Percentiles rank a stretch among this genome's conserved stretches.
These are phyloP conservation scores for Penicillium daleae DNA, from an alignment of 495 filamentous ascomycete genomes.

Conservation along the genomic window DNA sequence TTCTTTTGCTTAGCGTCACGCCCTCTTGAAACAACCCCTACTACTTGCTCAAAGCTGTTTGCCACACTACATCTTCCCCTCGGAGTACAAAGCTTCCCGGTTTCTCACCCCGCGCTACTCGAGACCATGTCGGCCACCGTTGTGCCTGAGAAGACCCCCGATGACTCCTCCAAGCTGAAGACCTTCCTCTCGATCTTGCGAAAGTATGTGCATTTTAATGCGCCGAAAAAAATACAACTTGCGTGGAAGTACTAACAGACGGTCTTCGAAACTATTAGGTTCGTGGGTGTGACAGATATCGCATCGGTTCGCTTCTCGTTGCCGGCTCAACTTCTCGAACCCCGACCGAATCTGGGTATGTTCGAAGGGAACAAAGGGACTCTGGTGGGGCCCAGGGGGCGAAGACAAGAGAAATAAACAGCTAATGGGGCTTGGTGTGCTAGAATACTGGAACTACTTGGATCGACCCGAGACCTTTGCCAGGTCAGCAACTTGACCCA, in stretches of 20 bases:
- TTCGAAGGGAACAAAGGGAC: not conserved
- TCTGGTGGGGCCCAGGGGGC: not conserved
- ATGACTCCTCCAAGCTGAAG: slow-evolving; percentile 81
- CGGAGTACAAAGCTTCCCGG: slow-evolving; percentile 6
- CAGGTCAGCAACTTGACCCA: slow-evolving; percentile 53
- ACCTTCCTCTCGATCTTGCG: slow-evolving; percentile 81
- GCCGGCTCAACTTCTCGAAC: slow-evolving; percentile 92
- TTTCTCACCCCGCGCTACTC: slow-evolving; percentile 11
- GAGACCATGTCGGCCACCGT: slow-evolving; percentile 38
- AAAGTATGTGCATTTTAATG: slow-evolving; percentile 58
- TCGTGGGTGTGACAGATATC: slow-evolving; percentile 93
- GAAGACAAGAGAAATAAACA: not conserved
- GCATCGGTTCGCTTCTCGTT: slow-evolving; percentile 94
- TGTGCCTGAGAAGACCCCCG: slow-evolving; percentile 65
- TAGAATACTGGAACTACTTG: slow-evolving; percentile 98
- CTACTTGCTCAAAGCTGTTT: not conserved
- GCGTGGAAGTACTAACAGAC: not conserved
- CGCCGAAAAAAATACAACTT: not conserved
- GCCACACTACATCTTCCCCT: slow-evolving; percentile 9
- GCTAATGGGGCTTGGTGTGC: slow-evolving; percentile 19
- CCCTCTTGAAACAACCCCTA: not conserved
- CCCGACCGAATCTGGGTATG: slow-evolving; percentile 85
- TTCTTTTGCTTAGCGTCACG: not conserved
- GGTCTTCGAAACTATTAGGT: slow-evolving; percentile 52
- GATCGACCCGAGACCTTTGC: slow-evolving; percentile 94